A percentile compares a stretch with the other conserved stretches of the same genome.
phyloP scores from a whole-genome alignment of 1,284 basidiomycete genomes.

The Somion occarium region DNA sequence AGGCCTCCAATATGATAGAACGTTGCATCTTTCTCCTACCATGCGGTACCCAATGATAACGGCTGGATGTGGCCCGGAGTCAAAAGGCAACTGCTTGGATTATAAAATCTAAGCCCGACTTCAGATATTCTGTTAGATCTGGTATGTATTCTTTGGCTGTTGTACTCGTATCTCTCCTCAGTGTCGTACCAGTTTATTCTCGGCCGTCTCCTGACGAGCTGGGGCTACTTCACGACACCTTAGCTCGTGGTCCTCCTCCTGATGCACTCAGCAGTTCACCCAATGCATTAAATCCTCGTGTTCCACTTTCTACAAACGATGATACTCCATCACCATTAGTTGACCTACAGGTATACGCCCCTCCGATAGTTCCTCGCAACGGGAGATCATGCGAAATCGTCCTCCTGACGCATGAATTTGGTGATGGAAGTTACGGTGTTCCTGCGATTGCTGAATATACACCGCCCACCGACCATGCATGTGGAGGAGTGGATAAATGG shows the following conservation, averaged over 20 bases:
- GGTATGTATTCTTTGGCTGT: not conserved
- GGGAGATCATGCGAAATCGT: constrained; percentile 31
- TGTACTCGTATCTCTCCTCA: not conserved
- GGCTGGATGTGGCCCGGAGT: not conserved
- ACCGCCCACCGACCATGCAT: constrained; percentile 54
- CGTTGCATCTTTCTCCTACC: too few relatives aligned
- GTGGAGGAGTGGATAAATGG: constrained; percentile 62
- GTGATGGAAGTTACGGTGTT: constrained; percentile 15
- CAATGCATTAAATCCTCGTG: constrained; percentile 22
- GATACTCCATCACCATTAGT: constrained; percentile 31
- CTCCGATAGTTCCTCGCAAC: constrained; percentile 30
- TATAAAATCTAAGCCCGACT: too few relatives aligned
- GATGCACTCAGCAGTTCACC: not conserved
- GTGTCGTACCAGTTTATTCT: not conserved
- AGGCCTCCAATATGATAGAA: too few relatives aligned
- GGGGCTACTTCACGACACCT: constrained; percentile 6
- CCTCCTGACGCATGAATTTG: constrained; percentile 32
- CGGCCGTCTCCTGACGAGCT: not conserved
- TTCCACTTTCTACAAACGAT: constrained; percentile 32
- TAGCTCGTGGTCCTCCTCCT: constrained; percentile 14
- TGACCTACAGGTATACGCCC: constrained; percentile 38
- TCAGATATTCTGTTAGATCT: too few relatives aligned
- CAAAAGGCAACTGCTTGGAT: not conserved
- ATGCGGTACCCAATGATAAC: not conserved
- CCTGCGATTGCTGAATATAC: constrained; percentile 7